Base-by-base conservation (phyloP, 2,329 filamentous ascomycete genomes). In the Nemania diffusa region DNA sequence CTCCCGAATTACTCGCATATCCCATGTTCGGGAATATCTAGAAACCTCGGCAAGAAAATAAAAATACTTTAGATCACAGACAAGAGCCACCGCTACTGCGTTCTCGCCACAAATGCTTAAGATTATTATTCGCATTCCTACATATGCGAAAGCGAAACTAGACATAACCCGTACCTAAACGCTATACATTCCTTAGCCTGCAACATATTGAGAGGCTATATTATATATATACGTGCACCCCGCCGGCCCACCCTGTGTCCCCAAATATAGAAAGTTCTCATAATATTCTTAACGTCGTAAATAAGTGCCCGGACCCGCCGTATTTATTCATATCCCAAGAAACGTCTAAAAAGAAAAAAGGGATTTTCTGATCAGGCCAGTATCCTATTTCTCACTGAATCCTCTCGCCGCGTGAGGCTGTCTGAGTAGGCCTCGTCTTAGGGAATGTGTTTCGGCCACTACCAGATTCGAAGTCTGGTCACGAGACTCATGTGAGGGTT, bases 401-500 rank as follows among this genome's bases (percentile, higher is more conserved):
- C 37, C 22, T 7, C 40, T 20, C 3, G 7, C 20, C 6, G 9
- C 27, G 27, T 13, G 20, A 32, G 3, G 9, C 7, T 32, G 17
- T 17, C 15, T 5, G 5, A 27, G 15, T 1, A 8, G 5, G 1
- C n/a, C 48, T 20, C 9, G 11, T 32, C 26, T 13, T 3, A 29
- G 29, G n/a, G 15, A 22, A 27, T 20, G 24, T 59, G 2, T 26
- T 6, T 29, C 13, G 15, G 22, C 9, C 9, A 34, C n/a, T n/a
- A n/a, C n/a, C 5, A 42, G 27, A 24, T n/a, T 34, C 11, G 2
- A 13, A 52, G 15, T 32, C 17, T 8, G 22, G 7, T 29, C 17
- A 5, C n/a, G 53, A 27, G 26, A 29, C 22, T 57, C 34, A 92
- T 55, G 90, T 93, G 71, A 92, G 80, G 59, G 90, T 92, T 60